These are phyloP conservation scores for Gossypium sturtianum DNA, from an alignment of 345 rosid genomes.

Conservation along the genomic window DNA sequence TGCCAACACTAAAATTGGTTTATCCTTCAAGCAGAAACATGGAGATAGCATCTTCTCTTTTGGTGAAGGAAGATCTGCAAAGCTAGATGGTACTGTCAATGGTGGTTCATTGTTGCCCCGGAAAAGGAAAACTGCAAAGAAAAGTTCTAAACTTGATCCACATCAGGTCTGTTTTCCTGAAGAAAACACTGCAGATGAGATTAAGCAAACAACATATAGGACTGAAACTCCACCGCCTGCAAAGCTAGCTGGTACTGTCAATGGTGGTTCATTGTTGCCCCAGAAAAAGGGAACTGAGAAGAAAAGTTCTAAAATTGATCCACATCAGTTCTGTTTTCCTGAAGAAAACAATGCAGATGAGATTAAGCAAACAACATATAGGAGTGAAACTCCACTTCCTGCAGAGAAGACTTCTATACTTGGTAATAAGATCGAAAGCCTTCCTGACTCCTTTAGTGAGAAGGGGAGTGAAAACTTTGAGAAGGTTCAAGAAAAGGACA, in stretches of 20 bases:
- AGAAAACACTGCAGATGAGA: constrained; percentile 32
- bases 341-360: constrained; percentile 32
- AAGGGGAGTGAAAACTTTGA: constrained; percentile 28
- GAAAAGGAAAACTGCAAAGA: constrained; percentile 35
- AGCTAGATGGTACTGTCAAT: constrained; percentile 26
- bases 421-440: constrained; percentile 29
- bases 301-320: constrained; percentile 31
- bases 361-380: constrained; percentile 30
- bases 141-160: constrained; percentile 31
- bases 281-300: constrained; percentile 8
- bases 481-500: constrained; percentile 27
- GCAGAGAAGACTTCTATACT: constrained; percentile 44
- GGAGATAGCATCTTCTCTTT: constrained; percentile 42
- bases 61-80: constrained; percentile 39
- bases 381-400: constrained; percentile 29
- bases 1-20: constrained; percentile 19
- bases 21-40: constrained; percentile 32
- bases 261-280: no score
- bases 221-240: constrained; percentile 26
- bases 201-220: constrained; percentile 30
- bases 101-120: constrained; percentile 30
- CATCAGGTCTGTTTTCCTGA: constrained; percentile 33
- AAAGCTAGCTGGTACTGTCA: constrained; percentile 7
- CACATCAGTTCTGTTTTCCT: constrained; percentile 35
- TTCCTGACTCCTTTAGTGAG: constrained; percentile 22